Evolutionary conservation across 1,284 basidiomycete species (phyloP), one percentile per base, ranked within the genome.

Genomic region (Peniophora sp.): DNA sequence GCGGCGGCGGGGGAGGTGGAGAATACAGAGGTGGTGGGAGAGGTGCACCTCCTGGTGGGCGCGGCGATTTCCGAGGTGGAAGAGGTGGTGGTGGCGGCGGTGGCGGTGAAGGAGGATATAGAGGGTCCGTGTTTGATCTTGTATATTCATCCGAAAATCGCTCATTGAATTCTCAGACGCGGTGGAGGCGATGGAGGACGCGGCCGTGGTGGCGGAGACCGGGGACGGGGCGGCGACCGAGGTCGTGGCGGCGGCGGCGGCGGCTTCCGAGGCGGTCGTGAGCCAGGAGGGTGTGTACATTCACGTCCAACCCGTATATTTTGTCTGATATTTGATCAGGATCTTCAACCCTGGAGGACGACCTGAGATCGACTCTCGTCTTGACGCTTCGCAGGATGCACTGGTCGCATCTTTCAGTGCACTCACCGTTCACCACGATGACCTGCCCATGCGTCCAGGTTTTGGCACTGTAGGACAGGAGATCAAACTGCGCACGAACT

Each of bases 401-500:
- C 69, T 90, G 2, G 68, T 89, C 8, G 61, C 67, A 2, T 65
- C 74, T 0, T 73, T 89, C 55, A 65, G 66, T 16, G 57, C 60
- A 2, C 60, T 83, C 45, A 65, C 59, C 14, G 48, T 81, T 6
- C 63, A 63, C 1, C 59, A 69, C 1, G 69, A 70, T 39, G 76
- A 81, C 11, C 70, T 88, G 43, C 88, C 89, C 12, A 56, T 76
- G 6, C 80, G 88, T 22, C 85, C 85, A 14, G 81, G 73, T 52
- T 86, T 80, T 61, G 89, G 88, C 3, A 81, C 70, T 0, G 59
- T 57, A 1, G 88, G 88, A 8, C 73, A 50, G 11, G 55, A 64
- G 27, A 78, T 89, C 64, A 83, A 76, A 55, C 69, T 90, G 36
- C 79, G 87, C 12, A 72, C 85, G 12, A 90, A 90, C 57, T 88